phyloP scores from a whole-genome alignment of 257 asterid genomes.

The Echium plantagineum region DNA sequence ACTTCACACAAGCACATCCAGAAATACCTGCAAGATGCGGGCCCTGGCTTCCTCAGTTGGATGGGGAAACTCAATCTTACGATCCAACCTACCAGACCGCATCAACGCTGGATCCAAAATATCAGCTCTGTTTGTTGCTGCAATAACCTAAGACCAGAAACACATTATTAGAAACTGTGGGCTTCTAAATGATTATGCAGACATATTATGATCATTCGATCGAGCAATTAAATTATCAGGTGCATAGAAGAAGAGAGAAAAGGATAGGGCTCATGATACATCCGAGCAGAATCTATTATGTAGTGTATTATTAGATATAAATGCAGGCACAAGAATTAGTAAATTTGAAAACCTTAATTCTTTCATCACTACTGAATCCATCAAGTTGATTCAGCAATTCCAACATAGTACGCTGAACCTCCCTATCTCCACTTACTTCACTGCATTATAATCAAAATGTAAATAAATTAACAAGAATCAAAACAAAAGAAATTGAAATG shows the following conservation, averaged over 20 bases:
- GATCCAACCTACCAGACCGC: conserved; percentile 96
- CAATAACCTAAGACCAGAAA: conserved; percentile 57
- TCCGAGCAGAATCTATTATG: too few relatives aligned
- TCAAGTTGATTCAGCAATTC: conserved; percentile 92
- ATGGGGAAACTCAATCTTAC: conserved; percentile 94
- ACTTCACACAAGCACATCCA: too few relatives aligned
- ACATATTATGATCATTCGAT: background rate
- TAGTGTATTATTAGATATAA: background rate
- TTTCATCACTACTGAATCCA: conserved; percentile 88
- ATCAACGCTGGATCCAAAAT: conserved; percentile 89
- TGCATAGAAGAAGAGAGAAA: background rate
- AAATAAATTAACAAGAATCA: conserved; percentile 3
- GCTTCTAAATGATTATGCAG: background rate
- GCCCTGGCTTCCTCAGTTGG: conserved; percentile 92
- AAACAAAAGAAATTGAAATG: conserved; percentile 4
- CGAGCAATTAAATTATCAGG: background rate
- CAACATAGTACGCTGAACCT: conserved; percentile 86
- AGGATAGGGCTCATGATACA: too few relatives aligned
- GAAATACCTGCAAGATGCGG: conserved; percentile 57
- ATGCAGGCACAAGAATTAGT: background rate
- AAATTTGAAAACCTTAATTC: conserved; percentile 50
- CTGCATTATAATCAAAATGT: conserved; percentile 32
- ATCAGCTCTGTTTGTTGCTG: conserved; percentile 95
- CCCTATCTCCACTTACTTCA: conserved; percentile 91
- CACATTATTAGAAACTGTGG: conserved; percentile 5